Percentiles rank a stretch among this genome's conserved stretches.
phyloP scores from a whole-genome alignment of 768 basidiomycete species.

The Lenzites betulinus region DNA sequence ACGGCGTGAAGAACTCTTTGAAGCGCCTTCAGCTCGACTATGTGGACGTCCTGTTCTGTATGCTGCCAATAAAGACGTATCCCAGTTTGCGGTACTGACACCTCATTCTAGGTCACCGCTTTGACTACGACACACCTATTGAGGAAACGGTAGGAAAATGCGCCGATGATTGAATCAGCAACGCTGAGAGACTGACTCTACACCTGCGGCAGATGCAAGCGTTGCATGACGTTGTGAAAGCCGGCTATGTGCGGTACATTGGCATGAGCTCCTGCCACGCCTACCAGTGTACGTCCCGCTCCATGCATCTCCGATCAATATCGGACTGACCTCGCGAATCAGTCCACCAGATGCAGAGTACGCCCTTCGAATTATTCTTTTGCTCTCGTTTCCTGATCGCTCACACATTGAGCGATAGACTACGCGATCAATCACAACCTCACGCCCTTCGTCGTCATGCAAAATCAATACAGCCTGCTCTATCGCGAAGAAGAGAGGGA shows the following conservation, averaged over 20 bases:
- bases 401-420: constrained; percentile 26
- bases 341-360: constrained; percentile 38
- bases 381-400: too few species aligned
- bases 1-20: constrained; percentile 46
- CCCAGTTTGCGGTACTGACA: not conserved
- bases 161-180: too few species aligned
- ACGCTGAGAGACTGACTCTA: constrained; percentile 1
- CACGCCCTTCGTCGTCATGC: constrained; percentile 65
- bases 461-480: constrained; percentile 56
- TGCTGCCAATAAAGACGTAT: not conserved
- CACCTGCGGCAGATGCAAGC: constrained; percentile 41
- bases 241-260: constrained; percentile 45
- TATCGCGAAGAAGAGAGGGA: constrained; percentile 66
- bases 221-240: constrained; percentile 47
- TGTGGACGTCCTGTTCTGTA: constrained; percentile 59
- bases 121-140: constrained; percentile 44
- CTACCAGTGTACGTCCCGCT: constrained; percentile 32
- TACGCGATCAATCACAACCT: constrained; percentile 43
- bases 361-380: not conserved
- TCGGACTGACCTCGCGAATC: not conserved
- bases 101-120: constrained; percentile 31
- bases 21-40: constrained; percentile 51
- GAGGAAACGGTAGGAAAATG: constrained; percentile 33
- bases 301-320: not conserved
- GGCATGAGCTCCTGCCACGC: constrained; percentile 41